Percentiles rank a stretch among this genome's conserved stretches.
phyloP scores from a whole-genome alignment of 805 yeast genomes.

The Pichia deserticola region DNA sequence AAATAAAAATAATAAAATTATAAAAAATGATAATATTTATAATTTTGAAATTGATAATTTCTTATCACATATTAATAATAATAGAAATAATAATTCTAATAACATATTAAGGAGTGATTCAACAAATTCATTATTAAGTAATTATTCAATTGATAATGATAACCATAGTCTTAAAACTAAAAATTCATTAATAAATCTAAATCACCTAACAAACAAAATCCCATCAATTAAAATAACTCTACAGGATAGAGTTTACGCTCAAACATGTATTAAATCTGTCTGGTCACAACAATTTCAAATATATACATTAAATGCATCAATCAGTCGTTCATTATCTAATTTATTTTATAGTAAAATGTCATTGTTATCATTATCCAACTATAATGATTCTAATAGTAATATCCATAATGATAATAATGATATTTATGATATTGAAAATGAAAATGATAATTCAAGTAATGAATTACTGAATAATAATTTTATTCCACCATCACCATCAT shows the following conservation, averaged over 20 bases:
- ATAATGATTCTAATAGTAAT: background rate
- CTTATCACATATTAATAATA: background rate
- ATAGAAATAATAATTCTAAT: background rate
- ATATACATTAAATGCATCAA: constrained; percentile 5
- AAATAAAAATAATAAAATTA: background rate
- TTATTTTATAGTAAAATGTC: constrained; percentile 6
- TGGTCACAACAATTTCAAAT: constrained; percentile 11
- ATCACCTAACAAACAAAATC: background rate
- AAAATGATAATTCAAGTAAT: too few relatives aligned
- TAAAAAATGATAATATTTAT: background rate
- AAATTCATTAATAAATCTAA: background rate
- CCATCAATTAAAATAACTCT: constrained; percentile 6
- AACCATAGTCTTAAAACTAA: background rate
- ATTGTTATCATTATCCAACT: background rate
- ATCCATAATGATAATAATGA: background rate
- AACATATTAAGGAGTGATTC: constrained; percentile 2
- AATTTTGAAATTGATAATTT: constrained; percentile 7
- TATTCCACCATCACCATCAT: constrained; percentile 9
- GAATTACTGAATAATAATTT: background rate
- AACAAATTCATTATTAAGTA: background rate
- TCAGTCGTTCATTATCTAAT: constrained; percentile 9
- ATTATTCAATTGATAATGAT: background rate
- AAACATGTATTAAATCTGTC: constrained; percentile 8
- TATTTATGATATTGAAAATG: too few relatives aligned
- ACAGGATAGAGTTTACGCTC: constrained; percentile 12